A percentile compares a stretch with the other conserved stretches of the same genome.
These are phyloP conservation scores for Botrytis cinerea DNA, from an alignment of 2,329 filamentous ascomycete species.

Conservation along the genomic window DNA sequence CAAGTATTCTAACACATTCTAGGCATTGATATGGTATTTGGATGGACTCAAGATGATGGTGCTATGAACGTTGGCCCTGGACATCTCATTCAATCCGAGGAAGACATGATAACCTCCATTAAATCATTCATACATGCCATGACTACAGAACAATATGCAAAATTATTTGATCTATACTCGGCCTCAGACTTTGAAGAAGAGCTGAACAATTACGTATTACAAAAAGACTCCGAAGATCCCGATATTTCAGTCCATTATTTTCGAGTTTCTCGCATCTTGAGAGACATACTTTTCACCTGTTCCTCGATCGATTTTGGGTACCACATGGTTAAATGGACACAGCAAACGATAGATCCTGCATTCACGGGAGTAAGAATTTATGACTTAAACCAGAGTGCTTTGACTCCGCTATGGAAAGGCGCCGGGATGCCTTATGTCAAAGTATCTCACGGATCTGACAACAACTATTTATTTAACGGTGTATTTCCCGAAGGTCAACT, in stretches of 20 bases:
- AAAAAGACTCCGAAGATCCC: background rate
- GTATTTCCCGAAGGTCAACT: constrained; percentile 23
- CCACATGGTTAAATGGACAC: constrained; percentile 18
- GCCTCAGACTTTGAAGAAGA: constrained; percentile 16
- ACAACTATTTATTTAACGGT: constrained; percentile 28
- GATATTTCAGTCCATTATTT: constrained; percentile 17
- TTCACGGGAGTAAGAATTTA: background rate
- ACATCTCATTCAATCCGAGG: background rate
- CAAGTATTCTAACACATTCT: background rate
- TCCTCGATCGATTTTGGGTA: constrained; percentile 16
- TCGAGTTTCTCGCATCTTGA: constrained; percentile 7
- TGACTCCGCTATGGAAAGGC: constrained; percentile 15
- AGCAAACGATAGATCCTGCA: background rate
- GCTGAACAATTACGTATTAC: background rate
- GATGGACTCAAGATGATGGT: constrained; percentile 23
- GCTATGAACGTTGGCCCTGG: constrained; percentile 16
- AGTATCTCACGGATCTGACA: constrained; percentile 25
- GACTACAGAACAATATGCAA: background rate
- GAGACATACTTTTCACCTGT: constrained; percentile 14
- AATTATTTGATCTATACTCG: constrained; percentile 2
- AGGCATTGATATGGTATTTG: constrained; percentile 19
- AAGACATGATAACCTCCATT: background rate
- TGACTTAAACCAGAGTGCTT: constrained; percentile 19
- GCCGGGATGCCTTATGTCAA: constrained; percentile 24
- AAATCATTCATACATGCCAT: background rate